Evolutionary conservation across 345 rosid genomes (phyloP), one percentile per base, ranked within the genome.

Genomic region (Crucihimalaya himalaica): DNA sequence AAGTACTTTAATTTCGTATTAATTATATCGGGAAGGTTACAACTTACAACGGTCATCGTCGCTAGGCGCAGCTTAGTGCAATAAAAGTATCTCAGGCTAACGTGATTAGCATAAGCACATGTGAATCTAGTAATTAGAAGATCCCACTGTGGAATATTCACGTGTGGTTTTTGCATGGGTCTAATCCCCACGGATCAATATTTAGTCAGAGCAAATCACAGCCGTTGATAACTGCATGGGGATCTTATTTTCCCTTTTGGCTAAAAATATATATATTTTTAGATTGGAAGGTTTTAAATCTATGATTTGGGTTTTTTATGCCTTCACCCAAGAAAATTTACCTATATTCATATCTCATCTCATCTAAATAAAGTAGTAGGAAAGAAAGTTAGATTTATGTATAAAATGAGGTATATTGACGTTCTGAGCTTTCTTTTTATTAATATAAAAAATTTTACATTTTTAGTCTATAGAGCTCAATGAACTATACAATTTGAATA

Each of bases 111-210:
- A 62, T 10, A 31, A 69, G 25, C 35, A 27, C 66, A 58, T 53
- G 78, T 68, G 76, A 75, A 82, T 65, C 79, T 37, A 53, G 50
- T 35, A 43, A 14, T 6, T 50, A 19, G 14, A 66, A 27, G 83
- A 82, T 82, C 83, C 85, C 81, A 20, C 79, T 69, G 83, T 73
- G 7, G 63, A 68, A 54, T 62, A 76, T 69, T 76, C 86, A 83
- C 87, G 85, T 69, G 82, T 81, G 63, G 63, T 32, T 48, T 65
- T 31, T 70, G 62, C 67, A 47, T 63, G 66, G 54, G 11, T 74
- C 56, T 57, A 4, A 65, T 40, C 79, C 55, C 34, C 13, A 68
- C 16, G 58, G 55, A 58, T 73, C 43, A 8, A 16, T 58, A 11
- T 43, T 13, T 50, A 29, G 28, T 31, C 50, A 42, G 42, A 29